Evolutionary conservation across 768 basidiomycete genomes (phyloP).

Genomic region (Pisolithus orientalis): DNA sequence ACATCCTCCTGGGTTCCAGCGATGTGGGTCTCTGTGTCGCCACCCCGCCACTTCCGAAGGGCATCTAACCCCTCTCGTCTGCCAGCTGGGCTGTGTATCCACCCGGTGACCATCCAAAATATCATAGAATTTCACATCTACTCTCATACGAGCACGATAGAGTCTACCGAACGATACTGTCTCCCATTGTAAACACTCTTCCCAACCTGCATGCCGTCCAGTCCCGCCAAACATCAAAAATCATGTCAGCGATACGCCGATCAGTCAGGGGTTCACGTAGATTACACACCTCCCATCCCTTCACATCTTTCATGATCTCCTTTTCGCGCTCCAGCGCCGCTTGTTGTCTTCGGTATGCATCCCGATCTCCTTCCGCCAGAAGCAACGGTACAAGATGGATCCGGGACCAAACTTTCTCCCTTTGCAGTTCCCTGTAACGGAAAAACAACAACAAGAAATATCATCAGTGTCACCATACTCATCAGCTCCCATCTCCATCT

Average conservation of each 20-base stretch:
- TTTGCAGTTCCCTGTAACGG: slow-evolving; percentile 74
- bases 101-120: neutral
- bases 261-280: slow-evolving; percentile 12
- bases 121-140: neutral
- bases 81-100: neutral
- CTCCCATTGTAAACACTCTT: slow-evolving; percentile 83
- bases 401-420: slow-evolving; percentile 93
- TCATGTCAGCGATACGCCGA: slow-evolving; percentile 11
- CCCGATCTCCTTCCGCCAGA: slow-evolving; percentile 90
- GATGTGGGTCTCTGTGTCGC: neutral
- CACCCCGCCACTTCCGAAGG: neutral
- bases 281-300: slow-evolving; percentile 84
- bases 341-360: slow-evolving; percentile 72
- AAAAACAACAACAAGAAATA: slow-evolving; percentile 11
- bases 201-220: slow-evolving; percentile 50
- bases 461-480: neutral
- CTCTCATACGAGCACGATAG: slow-evolving; percentile 52
- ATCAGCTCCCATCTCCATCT: slow-evolving; percentile 6
- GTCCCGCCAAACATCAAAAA: slow-evolving; percentile 7
- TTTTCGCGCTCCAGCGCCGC: slow-evolving; percentile 75
- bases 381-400: slow-evolving; percentile 91
- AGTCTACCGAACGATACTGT: slow-evolving; percentile 54
- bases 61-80: neutral
- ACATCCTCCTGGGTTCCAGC: slow-evolving; percentile 5
- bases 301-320: slow-evolving; percentile 93